These are phyloP conservation scores for Hyphopichia buzzinii DNA, from an alignment of 1,139 yeast species.

Conservation along the genomic window DNA sequence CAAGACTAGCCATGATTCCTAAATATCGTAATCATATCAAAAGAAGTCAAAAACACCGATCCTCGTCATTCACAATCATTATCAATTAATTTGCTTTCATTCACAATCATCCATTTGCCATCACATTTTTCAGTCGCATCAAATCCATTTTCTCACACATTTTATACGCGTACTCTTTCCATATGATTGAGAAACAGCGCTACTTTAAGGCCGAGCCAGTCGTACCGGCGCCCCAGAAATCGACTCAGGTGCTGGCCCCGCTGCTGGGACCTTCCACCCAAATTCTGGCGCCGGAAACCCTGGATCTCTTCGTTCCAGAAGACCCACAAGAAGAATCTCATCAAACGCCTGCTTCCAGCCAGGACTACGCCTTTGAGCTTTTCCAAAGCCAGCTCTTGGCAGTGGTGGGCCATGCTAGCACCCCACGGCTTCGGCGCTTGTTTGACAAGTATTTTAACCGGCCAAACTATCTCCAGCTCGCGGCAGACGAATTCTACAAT, in stretches of 20 bases:
- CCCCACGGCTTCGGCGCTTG: constrained; percentile 9
- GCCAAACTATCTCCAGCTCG: constrained; percentile 24
- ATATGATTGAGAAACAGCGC: constrained; percentile 8
- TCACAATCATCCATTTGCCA: too few relatives aligned
- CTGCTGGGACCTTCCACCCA: neutral
- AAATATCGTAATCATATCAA: too few relatives aligned
- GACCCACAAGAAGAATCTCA: too few relatives aligned
- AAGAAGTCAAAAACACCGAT: too few relatives aligned
- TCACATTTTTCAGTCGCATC: too few relatives aligned
- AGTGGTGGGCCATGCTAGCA: constrained; percentile 1
- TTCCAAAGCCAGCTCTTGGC: constrained; percentile 4
- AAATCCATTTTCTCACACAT: too few relatives aligned
- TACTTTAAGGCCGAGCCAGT: constrained; percentile 5
- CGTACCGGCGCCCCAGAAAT: neutral
- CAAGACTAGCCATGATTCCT: too few relatives aligned
- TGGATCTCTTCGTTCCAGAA: neutral
- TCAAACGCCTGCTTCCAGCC: neutral
- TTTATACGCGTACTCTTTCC: too few relatives aligned
- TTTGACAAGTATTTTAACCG: constrained; percentile 20
- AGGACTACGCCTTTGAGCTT: constrained; percentile 2
- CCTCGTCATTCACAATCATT: too few relatives aligned
- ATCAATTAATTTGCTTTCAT: too few relatives aligned
- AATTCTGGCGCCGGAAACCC: neutral
- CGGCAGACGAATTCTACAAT: constrained; percentile 28
- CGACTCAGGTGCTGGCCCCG: neutral